Conservation (phyloP, 2,329 filamentous ascomycete genomes). For the Aquanectria penicillioides region DNA sequence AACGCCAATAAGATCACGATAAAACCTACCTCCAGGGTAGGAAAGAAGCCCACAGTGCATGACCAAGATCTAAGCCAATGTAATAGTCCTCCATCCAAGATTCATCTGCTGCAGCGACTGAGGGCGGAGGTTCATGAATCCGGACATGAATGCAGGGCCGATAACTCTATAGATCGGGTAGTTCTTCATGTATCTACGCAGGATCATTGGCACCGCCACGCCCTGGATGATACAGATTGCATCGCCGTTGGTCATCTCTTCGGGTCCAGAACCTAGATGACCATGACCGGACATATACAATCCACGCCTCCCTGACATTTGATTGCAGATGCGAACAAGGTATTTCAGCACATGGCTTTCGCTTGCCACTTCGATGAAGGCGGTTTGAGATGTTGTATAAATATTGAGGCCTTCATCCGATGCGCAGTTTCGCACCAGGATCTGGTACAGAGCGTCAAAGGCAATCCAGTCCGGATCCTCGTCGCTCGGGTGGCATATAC, state of each 20-base stretch:
- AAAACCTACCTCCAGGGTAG: too few relatives aligned
- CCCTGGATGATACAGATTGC: background rate
- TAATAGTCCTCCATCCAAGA: too few relatives aligned
- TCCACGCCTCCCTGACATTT: background rate
- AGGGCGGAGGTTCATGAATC: background rate
- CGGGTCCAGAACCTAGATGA: background rate
- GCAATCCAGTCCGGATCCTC: background rate
- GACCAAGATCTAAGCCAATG: too few relatives aligned
- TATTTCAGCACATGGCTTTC: background rate
- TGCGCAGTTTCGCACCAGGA: background rate
- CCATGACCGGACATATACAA: background rate
- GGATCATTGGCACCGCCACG: background rate
- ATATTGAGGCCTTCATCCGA: background rate
- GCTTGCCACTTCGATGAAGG: background rate
- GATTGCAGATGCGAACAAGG: background rate
- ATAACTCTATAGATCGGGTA: background rate
- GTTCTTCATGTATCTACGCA: background rate
- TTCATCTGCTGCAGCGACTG: too few relatives aligned
- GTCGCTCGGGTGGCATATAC: background rate
- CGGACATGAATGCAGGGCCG: background rate
- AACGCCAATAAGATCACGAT: too few relatives aligned
- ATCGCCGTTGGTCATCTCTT: background rate
- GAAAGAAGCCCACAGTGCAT: too few relatives aligned
- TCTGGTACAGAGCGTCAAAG: background rate
- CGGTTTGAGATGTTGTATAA: background rate